Evolutionary conservation across 768 basidiomycete species (phyloP).

Genomic region (Serendipita sp.): DNA sequence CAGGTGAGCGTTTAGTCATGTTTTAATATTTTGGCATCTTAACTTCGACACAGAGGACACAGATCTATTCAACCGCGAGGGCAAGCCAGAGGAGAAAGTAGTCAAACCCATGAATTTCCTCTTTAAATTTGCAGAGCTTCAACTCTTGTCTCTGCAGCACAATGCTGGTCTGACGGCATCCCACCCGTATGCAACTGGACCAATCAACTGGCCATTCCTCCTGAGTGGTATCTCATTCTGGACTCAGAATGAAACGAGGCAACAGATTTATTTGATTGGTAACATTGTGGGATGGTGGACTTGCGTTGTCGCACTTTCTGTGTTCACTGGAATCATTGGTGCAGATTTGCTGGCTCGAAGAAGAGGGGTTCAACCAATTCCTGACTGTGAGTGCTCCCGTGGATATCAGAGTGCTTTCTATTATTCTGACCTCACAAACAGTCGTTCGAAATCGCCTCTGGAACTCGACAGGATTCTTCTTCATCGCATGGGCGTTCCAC

Average conservation of each 20-base stretch:
- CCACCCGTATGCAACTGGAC: constrained; percentile 90
- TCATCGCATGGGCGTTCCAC: constrained; percentile 86
- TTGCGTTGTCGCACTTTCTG: constrained; percentile 66
- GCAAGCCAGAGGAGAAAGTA: constrained; percentile 36
- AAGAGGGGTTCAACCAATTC: constrained; percentile 68
- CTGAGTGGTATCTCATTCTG: constrained; percentile 96
- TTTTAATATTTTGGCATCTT: not conserved
- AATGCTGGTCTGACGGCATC: constrained; percentile 97
- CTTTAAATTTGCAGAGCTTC: constrained; percentile 84
- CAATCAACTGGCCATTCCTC: constrained; percentile 97
- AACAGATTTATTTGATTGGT: constrained; percentile 93
- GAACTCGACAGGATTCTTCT: constrained; percentile 93
- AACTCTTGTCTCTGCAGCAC: constrained; percentile 91
- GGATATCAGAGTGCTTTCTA: constrained; percentile 3
- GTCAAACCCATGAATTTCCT: constrained; percentile 83
- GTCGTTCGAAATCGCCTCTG: constrained; percentile 86
- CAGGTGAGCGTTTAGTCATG: constrained; percentile 36
- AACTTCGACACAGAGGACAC: constrained; percentile 28
- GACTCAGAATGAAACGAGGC: constrained; percentile 69
- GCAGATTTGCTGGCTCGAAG: constrained; percentile 83
- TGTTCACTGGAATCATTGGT: constrained; percentile 77
- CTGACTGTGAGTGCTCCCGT: constrained; percentile 48
- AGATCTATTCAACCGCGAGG: constrained; percentile 37
- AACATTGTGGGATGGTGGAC: constrained; percentile 93
- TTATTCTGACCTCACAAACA: constrained; percentile 19